Evolutionary conservation across 495 filamentous ascomycete species (phyloP).

Genomic region (Aspergillus wentii): DNA sequence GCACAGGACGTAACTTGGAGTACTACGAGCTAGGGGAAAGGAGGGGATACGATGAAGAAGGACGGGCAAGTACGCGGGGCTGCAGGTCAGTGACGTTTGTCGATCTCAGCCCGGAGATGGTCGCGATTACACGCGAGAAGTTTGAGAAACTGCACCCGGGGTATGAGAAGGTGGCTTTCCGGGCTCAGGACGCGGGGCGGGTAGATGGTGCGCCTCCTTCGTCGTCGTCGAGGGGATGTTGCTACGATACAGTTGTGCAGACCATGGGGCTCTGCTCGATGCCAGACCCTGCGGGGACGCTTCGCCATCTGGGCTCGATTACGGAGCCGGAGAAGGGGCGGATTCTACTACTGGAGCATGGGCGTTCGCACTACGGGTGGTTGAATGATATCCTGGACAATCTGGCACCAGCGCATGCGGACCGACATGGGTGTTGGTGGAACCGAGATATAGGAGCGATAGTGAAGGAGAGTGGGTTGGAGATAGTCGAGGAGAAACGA

Average conservation of each 20-base stretch:
- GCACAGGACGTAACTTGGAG: slow-evolving; percentile 81
- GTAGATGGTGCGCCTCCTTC: slow-evolving; percentile 7
- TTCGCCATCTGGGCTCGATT: slow-evolving; percentile 45
- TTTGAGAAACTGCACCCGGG: slow-evolving; percentile 46
- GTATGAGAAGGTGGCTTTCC: slow-evolving; percentile 40
- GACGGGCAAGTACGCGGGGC: slow-evolving; percentile 29
- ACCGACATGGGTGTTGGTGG: slow-evolving; percentile 92
- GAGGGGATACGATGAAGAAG: slow-evolving; percentile 61
- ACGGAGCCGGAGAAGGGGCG: slow-evolving; percentile 52
- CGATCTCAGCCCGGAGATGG: slow-evolving; percentile 61
- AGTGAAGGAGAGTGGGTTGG: slow-evolving; percentile 74
- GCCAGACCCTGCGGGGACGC: slow-evolving; percentile 60
- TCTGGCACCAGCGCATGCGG: slow-evolving; percentile 71
- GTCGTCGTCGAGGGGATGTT: background rate
- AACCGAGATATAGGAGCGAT: slow-evolving; percentile 85
- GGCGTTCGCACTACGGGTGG: slow-evolving; percentile 69
- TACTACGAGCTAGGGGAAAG: slow-evolving; percentile 67
- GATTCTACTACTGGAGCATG: slow-evolving; percentile 90
- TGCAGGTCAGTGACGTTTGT: slow-evolving; percentile 54
- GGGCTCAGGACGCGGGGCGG: slow-evolving; percentile 32
- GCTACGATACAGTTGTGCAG: slow-evolving; percentile 83
- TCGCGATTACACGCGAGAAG: slow-evolving; percentile 55
- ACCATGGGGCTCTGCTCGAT: slow-evolving; percentile 94
- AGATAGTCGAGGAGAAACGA: slow-evolving; percentile 64
- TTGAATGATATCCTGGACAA: slow-evolving; percentile 76